Evolutionary conservation across 2,329 filamentous ascomycete genomes (phyloP).

Genomic region (Penicillium digitatum): DNA sequence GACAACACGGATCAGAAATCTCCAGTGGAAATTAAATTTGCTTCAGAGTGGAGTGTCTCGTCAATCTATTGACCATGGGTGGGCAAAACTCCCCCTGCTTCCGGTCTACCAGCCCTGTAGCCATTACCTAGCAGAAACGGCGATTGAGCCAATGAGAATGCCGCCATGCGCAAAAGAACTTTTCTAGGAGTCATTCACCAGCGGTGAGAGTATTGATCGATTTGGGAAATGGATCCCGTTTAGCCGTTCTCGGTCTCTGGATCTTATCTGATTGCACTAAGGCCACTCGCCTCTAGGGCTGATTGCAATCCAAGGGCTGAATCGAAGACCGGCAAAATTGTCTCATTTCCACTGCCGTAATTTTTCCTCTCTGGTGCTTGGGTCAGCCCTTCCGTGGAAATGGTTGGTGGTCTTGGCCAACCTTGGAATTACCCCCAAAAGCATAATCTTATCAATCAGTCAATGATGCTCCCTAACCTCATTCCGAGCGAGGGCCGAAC

Average conservation of each 20-base stretch:
- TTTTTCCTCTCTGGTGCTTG: slow-evolving; percentile 3
- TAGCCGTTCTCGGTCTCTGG: slow-evolving; percentile 13
- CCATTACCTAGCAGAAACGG: slow-evolving; percentile 23
- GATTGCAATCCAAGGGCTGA: slow-evolving; percentile 11
- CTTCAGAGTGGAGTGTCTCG: slow-evolving; percentile 7
- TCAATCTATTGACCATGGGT: slow-evolving; percentile 17
- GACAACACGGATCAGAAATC: not conserved
- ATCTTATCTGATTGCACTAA: slow-evolving; percentile 30
- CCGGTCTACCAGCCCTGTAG: slow-evolving; percentile 2
- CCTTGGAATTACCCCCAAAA: not conserved
- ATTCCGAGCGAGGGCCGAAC: slow-evolving; percentile 17
- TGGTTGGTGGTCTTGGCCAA: slow-evolving; percentile 9
- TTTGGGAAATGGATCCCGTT: slow-evolving; percentile 5
- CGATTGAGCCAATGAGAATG: slow-evolving; percentile 13
- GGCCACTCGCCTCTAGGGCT: slow-evolving; percentile 3
- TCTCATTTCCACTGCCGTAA: not conserved
- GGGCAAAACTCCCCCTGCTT: slow-evolving; percentile 7
- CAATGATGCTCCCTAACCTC: slow-evolving; percentile 3
- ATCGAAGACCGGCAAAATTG: not conserved
- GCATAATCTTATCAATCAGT: slow-evolving; percentile 27
- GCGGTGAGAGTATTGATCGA: slow-evolving; percentile 22
- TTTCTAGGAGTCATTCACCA: slow-evolving; percentile 5
- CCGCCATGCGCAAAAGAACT: slow-evolving; percentile 2
- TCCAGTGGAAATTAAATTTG: slow-evolving; percentile 6
- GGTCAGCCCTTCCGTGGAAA: not conserved